phyloP scores from a whole-genome alignment of 2,329 filamentous ascomycete species.

The Trichoderma cornu-damae region DNA sequence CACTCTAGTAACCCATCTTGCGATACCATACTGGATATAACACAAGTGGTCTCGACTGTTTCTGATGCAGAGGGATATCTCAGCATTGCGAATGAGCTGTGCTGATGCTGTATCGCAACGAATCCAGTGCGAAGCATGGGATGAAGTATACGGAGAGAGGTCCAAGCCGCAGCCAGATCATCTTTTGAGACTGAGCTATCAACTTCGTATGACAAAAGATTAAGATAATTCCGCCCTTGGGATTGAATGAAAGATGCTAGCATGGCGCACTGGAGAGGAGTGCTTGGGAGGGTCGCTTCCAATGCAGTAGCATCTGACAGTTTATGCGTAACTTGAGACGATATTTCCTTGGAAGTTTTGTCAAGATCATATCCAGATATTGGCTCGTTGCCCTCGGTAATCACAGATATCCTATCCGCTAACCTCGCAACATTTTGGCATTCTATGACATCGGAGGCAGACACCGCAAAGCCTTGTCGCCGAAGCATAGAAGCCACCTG shows the following conservation, averaged over 20 bases:
- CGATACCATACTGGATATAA: not conserved
- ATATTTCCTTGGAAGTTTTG: constrained; percentile 35
- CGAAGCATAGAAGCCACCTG: constrained; percentile 69
- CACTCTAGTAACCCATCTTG: constrained; percentile 27
- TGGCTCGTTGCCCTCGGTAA: constrained; percentile 2
- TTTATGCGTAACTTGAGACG: constrained; percentile 26
- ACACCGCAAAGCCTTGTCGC: constrained; percentile 51
- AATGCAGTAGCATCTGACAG: constrained; percentile 33
- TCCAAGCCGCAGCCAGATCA: constrained; percentile 56
- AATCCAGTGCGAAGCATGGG: constrained; percentile 77
- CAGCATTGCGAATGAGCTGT: constrained; percentile 69
- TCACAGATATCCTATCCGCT: constrained; percentile 27
- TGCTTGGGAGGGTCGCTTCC: constrained; percentile 67
- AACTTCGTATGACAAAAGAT: constrained; percentile 57
- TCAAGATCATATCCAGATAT: constrained; percentile 36
- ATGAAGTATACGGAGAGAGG: constrained; percentile 46
- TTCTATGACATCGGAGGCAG: constrained; percentile 70
- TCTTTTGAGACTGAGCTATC: constrained; percentile 34
- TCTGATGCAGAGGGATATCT: constrained; percentile 41
- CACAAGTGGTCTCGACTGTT: not conserved
- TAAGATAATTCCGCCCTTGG: constrained; percentile 66
- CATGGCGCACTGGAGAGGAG: constrained; percentile 74
- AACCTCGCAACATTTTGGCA: constrained; percentile 44
- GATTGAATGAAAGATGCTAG: constrained; percentile 67
- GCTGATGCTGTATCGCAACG: constrained; percentile 52